These are phyloP conservation scores for Punica granatum DNA, from an alignment of 345 rosid genomes.

Conservation along the genomic window DNA sequence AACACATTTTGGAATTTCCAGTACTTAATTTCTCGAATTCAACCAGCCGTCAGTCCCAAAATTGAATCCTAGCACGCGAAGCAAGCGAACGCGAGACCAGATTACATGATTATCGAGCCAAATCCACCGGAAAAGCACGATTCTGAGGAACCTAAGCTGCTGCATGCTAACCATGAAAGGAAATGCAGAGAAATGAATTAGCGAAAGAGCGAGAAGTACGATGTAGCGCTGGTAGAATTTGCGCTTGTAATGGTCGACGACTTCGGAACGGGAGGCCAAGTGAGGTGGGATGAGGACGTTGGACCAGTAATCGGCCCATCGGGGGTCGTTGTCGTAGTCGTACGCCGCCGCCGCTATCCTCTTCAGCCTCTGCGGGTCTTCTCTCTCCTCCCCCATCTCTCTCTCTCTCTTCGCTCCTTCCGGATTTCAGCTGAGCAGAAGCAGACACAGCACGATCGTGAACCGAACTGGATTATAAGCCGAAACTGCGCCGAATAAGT, in stretches of 20 bases:
- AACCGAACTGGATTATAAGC: not conserved
- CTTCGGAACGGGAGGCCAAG: constrained; percentile 87
- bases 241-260: constrained; percentile 79
- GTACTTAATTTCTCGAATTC: not conserved
- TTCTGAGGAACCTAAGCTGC: not conserved
- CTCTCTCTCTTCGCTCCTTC: not conserved
- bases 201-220: constrained; percentile 24
- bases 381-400: constrained; percentile 65
- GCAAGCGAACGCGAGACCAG: not conserved
- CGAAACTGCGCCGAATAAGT: not conserved
- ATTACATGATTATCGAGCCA: not conserved
- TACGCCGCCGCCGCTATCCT: constrained; percentile 71
- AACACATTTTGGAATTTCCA: not conserved
- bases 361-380: constrained; percentile 80
- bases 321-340: constrained; percentile 78
- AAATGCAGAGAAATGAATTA: not conserved
- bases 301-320: constrained; percentile 95
- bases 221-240: constrained; percentile 93
- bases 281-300: constrained; percentile 85
- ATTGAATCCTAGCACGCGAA: not conserved
- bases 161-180: not conserved
- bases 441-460: not conserved
- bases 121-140: not conserved
- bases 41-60: not conserved
- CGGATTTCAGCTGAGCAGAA: not conserved